Base-by-base conservation (phyloP, 257 asterid species). In the Nemophila menziesii region DNA sequence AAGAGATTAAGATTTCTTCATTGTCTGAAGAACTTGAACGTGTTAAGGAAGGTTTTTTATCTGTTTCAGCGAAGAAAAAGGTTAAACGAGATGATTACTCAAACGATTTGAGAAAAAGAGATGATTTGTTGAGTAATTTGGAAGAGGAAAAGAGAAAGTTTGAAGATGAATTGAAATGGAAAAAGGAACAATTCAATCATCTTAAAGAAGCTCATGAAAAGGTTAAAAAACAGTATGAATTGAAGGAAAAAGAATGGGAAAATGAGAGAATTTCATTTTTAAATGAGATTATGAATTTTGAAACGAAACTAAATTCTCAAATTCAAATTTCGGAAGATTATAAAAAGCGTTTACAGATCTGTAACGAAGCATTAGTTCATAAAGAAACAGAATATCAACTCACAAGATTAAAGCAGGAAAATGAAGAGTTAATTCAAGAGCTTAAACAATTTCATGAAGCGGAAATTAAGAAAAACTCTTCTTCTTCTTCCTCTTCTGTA, bases 331-430 rank as follows among this genome's bases (percentile, higher is more conserved):
- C 81, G 1, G 65, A 65, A 50, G 82, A 73, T n/a, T n/a, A n/a
- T n/a, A n/a, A n/a, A n/a, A n/a, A n/a, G n/a, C n/a, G n/a, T n/a
- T n/a, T n/a, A n/a, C n/a, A n/a, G n/a, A n/a, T n/a, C n/a, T n/a
- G n/a, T n/a, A n/a, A n/a, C n/a, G n/a, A n/a, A n/a, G n/a, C n/a
- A n/a, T n/a, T 86, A 20, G 80, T 94, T 67, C 94, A 77, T 54
- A 89, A 69, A 51, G 98, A 89, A 58, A 84, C 76, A 90, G 87
- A 84, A 65, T 78, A 89, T 56, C 92, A 74, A 58, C 69, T 74
- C 60, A 74, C 62, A 57, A 72, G 65, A 61, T 49, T 70, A 66
- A 80, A 84, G 64, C 87, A 67, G 60, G 98, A 84, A 56, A 89
- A 78, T 58, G 59, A 68, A 54, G 98, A 84, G 44, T 17, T 80